phyloP scores from a whole-genome alignment of 164 flowering plant species.

The Tetrastigma voinierianum region DNA sequence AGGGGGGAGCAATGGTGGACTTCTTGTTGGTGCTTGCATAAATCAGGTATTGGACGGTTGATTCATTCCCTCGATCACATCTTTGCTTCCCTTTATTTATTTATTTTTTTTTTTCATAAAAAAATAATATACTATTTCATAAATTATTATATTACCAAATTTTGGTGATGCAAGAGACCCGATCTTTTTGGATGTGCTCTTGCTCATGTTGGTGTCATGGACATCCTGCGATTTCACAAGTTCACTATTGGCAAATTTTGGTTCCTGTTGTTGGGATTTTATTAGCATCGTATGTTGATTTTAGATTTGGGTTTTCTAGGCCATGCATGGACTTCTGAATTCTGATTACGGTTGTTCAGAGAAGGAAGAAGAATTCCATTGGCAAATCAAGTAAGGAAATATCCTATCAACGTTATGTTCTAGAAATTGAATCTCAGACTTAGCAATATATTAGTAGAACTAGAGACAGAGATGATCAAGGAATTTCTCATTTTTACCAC shows the following conservation, averaged over 20 bases:
- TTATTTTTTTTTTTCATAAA: not conserved
- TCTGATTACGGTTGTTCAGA: constrained; percentile 97
- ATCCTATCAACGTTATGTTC: not conserved
- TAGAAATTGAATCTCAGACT: too few relatives aligned
- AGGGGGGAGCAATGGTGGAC: constrained; percentile 99
- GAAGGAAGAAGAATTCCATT: constrained; percentile 84
- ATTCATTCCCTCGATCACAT: not conserved
- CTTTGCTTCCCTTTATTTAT: not conserved
- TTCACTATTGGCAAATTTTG: constrained; percentile 73
- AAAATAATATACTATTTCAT: not conserved
- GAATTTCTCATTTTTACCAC: too few relatives aligned
- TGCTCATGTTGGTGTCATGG: constrained; percentile 99
- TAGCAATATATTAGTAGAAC: too few relatives aligned
- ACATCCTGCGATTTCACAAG: constrained; percentile 97
- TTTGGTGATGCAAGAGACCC: constrained; percentile 70
- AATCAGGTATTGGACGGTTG: constrained; percentile 64
- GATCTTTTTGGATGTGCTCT: constrained; percentile 98
- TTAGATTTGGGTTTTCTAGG: constrained; percentile 43
- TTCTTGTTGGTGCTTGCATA: constrained; percentile 89
- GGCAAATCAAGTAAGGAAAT: constrained; percentile 83
- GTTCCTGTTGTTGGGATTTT: not conserved
- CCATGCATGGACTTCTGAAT: constrained; percentile 99
- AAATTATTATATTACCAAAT: not conserved
- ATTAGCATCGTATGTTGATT: constrained; percentile 7
- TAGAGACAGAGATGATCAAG: too few relatives aligned